These are phyloP conservation scores for Botryosphaeria dothidea DNA, from an alignment of 2,329 filamentous ascomycete species.

Conservation along the genomic window DNA sequence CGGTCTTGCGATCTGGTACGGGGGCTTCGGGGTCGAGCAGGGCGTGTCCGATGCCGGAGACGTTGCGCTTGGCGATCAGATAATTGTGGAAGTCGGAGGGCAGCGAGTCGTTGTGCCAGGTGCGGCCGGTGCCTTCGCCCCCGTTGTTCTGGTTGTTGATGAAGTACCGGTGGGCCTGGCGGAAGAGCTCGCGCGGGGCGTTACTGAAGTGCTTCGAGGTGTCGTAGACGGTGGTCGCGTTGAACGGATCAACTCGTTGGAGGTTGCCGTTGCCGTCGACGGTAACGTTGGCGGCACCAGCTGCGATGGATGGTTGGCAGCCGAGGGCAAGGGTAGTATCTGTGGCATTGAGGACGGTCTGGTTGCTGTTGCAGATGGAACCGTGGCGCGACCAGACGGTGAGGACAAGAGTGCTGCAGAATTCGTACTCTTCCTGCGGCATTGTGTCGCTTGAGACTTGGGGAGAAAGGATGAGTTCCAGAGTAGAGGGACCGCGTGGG, in stretches of 20 bases:
- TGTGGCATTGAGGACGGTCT: no score
- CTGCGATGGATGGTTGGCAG: no score
- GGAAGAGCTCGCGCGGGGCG: constrained; percentile 27
- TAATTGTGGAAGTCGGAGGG: constrained; percentile 51
- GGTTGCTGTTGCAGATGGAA: no score
- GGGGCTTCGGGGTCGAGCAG: constrained; percentile 26
- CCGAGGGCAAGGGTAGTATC: no score
- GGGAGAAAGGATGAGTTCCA: neutral
- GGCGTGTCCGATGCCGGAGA: constrained; percentile 17
- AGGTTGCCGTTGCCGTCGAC: no score
- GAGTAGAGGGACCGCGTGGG: neutral
- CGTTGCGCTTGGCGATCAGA: constrained; percentile 35
- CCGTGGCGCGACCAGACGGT: no score
- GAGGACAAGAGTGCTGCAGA: no score
- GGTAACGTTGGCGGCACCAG: no score
- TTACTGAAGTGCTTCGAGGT: constrained; percentile 27
- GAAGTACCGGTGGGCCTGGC: constrained; percentile 23
- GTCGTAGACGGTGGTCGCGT: neutral
- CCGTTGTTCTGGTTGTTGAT: no score
- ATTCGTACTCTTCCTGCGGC: no score
- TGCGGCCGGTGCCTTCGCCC: neutral
- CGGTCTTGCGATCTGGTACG: constrained; percentile 33
- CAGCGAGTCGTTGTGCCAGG: constrained; percentile 52
- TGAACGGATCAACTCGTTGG: neutral
- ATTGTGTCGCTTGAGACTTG: neutral